phyloP scores from a whole-genome alignment of 306 rosid genomes.

The Begonia fuchsioides region DNA sequence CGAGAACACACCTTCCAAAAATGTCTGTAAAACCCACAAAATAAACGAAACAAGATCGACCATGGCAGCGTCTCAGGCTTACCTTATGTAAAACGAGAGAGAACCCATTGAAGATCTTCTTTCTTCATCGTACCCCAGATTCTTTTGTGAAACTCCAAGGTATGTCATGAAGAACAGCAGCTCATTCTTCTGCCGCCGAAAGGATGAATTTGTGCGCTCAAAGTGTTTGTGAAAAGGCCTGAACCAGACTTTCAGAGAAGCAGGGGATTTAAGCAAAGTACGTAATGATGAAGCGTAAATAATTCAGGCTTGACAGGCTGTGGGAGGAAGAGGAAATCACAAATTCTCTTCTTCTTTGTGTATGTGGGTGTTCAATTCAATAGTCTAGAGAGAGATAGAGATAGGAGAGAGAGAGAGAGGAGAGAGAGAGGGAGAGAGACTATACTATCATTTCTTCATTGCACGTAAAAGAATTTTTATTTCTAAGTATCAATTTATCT shows the following conservation, averaged over 20 bases:
- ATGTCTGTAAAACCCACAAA: too few relatives aligned
- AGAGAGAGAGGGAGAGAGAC: too few relatives aligned
- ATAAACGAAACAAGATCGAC: too few relatives aligned
- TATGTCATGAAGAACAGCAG: background rate
- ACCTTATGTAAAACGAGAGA: slow-evolving; percentile 6
- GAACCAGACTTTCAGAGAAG: background rate
- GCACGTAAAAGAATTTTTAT: too few relatives aligned
- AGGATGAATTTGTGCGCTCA: background rate
- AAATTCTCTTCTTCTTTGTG: slow-evolving; percentile 29
- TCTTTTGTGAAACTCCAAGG: background rate
- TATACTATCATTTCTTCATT: too few relatives aligned
- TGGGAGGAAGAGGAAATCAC: slow-evolving; percentile 21
- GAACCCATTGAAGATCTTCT: background rate
- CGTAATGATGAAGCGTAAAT: slow-evolving; percentile 17
- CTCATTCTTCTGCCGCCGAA: background rate
- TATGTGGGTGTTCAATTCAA: slow-evolving; percentile 9
- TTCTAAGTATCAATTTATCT: too few relatives aligned
- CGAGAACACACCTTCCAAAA: too few relatives aligned
- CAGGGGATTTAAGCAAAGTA: slow-evolving; percentile 20
- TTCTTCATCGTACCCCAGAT: slow-evolving; percentile 1
- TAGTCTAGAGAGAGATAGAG: too few relatives aligned
- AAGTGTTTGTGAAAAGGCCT: background rate
- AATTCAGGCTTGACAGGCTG: slow-evolving; percentile 86
- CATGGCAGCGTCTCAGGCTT: too few relatives aligned
- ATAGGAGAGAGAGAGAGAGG: too few relatives aligned